phyloP scores from a whole-genome alignment of 2,329 filamentous ascomycete species.

The Phaeosphaeriaceae sp. region DNA sequence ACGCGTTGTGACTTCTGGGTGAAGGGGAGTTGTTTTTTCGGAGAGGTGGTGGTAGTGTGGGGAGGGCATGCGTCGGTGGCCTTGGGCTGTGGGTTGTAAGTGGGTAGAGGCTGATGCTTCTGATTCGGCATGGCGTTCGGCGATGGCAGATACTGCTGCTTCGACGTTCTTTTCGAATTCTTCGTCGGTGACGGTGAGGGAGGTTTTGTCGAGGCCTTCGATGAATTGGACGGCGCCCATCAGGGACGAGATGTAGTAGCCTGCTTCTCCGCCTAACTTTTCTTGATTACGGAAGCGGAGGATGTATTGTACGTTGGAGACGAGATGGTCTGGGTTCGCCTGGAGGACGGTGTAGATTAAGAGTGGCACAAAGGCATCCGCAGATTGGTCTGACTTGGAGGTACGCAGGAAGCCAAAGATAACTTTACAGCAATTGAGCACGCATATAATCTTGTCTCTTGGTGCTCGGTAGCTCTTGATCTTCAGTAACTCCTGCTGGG shows the following conservation, averaged over 20 bases:
- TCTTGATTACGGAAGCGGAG: slow-evolving; percentile 96
- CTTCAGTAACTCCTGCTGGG: slow-evolving; percentile 93
- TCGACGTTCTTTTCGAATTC: slow-evolving; percentile 98
- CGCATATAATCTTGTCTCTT: slow-evolving; percentile 96
- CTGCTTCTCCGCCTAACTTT: slow-evolving; percentile 94
- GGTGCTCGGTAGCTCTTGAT: slow-evolving; percentile 98
- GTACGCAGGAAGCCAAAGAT: slow-evolving; percentile 96
- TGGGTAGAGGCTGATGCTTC: slow-evolving; percentile 17
- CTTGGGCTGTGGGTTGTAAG: slow-evolving; percentile 29
- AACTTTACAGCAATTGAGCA: slow-evolving; percentile 98
- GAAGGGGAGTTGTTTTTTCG: slow-evolving; percentile 58
- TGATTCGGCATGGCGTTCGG: slow-evolving; percentile 73
- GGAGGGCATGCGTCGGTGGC: slow-evolving; percentile 48
- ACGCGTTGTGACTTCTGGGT: slow-evolving; percentile 64
- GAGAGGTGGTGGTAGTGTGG: slow-evolving; percentile 53
- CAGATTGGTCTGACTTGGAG: slow-evolving; percentile 90
- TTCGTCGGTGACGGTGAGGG: slow-evolving; percentile 88
- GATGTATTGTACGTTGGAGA: slow-evolving; percentile 98
- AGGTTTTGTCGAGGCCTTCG: slow-evolving; percentile 93
- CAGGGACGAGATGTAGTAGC: slow-evolving; percentile 96
- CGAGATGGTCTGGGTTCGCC: slow-evolving; percentile 91
- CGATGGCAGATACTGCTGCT: slow-evolving; percentile 91
- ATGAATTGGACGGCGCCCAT: slow-evolving; percentile 97
- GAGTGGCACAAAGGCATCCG: slow-evolving; percentile 88
- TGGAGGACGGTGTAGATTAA: slow-evolving; percentile 95